Evolutionary conservation across 768 basidiomycete genomes (phyloP).

Genomic region (Termitomyces sp.): DNA sequence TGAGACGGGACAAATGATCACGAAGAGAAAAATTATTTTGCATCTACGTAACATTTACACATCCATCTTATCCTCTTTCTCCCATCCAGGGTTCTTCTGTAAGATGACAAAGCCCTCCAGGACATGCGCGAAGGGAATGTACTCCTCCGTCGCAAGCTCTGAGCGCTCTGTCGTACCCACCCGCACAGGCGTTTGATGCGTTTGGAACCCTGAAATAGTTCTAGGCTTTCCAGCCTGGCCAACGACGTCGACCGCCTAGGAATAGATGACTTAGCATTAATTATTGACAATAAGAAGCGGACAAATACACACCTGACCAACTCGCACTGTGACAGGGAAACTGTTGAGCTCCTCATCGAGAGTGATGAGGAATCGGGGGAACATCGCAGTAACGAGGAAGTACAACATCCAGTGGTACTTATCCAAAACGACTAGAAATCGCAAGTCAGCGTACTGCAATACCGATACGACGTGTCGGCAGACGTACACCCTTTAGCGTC

Average conservation of each 20-base stretch:
- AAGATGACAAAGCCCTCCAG: conserved; percentile 92
- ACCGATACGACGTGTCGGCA: background rate
- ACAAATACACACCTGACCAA: conserved; percentile 67
- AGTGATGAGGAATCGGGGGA: conserved; percentile 96
- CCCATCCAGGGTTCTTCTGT: conserved; percentile 89
- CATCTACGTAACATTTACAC: conserved; percentile 32
- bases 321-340: conserved; percentile 87
- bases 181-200: conserved; percentile 94
- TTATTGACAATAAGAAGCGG: background rate
- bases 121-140: conserved; percentile 82
- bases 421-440: conserved; percentile 74
- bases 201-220: conserved; percentile 97
- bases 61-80: conserved; percentile 84
- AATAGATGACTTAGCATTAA: background rate
- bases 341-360: conserved; percentile 88
- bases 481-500: conserved; percentile 89
- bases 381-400: conserved; percentile 95
- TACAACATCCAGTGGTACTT: conserved; percentile 99
- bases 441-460: background rate
- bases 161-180: conserved; percentile 92
- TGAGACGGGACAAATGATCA: background rate
- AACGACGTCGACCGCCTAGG: conserved; percentile 90
- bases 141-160: conserved; percentile 97
- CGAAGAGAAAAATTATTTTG: conserved; percentile 5
- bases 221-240: conserved; percentile 97